Percentiles rank a stretch among this genome's conserved stretches.
Evolutionary conservation across 495 filamentous ascomycete species (phyloP).

Genomic region (Hyphodiscus hymeniophilus): DNA sequence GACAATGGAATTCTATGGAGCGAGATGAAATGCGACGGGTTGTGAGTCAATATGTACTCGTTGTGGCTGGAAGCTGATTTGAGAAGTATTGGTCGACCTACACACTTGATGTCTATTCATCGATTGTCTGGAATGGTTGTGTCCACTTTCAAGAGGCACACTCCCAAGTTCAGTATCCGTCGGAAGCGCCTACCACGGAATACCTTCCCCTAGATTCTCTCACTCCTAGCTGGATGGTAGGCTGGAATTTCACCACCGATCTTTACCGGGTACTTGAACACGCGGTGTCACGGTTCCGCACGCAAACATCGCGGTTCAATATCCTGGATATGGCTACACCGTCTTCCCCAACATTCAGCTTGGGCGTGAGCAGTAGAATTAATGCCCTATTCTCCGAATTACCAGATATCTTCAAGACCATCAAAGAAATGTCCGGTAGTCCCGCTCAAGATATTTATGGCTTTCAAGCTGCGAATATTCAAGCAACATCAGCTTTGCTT

Average conservation of each 20-base stretch:
- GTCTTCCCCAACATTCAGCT: constrained; percentile 25
- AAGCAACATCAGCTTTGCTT: constrained; percentile 40
- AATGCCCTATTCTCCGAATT: constrained; percentile 24
- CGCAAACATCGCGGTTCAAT: too few relatives aligned
- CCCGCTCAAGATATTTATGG: constrained; percentile 32
- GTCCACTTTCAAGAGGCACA: constrained; percentile 37
- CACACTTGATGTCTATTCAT: constrained; percentile 40
- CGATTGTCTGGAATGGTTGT: constrained; percentile 38
- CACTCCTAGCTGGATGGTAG: constrained; percentile 43
- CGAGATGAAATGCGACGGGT: constrained; percentile 38
- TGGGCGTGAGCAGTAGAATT: constrained; percentile 12
- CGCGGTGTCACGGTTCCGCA: constrained; percentile 27
- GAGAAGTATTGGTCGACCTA: constrained; percentile 46
- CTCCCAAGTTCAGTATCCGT: constrained; percentile 35
- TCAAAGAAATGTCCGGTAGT: constrained; percentile 3
- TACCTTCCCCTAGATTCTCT: constrained; percentile 12
- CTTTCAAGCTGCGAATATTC: constrained; percentile 47
- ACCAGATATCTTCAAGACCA: constrained; percentile 31
- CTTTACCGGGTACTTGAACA: constrained; percentile 43
- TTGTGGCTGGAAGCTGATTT: constrained; percentile 6
- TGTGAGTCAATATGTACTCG: constrained; percentile 23
- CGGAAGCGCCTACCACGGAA: constrained; percentile 25
- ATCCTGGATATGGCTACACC: too few relatives aligned
- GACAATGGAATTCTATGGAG: constrained; percentile 32
- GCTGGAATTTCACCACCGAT: constrained; percentile 45